Conservation (phyloP, 495 filamentous ascomycete genomes). For the Apiosordaria backusii region DNA sequence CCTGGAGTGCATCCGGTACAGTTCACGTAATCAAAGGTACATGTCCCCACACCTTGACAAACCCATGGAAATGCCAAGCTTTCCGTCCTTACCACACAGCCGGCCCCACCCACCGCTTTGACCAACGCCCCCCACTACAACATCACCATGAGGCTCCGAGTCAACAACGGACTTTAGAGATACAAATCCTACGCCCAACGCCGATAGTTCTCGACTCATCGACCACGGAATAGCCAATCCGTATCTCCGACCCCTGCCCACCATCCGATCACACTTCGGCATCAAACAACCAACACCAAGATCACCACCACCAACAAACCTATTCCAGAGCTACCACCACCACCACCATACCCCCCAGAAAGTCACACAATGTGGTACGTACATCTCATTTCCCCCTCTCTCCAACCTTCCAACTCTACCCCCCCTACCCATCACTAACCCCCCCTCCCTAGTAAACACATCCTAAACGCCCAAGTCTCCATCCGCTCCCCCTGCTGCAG, state of each 20-base stretch:
- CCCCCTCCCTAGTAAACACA: conserved; percentile 66
- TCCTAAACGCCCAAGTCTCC: conserved; percentile 95
- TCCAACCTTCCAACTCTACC: background rate
- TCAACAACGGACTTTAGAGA: too few relatives aligned
- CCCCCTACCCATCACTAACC: conserved; percentile 7
- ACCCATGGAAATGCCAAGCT: background rate
- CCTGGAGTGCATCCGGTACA: background rate
- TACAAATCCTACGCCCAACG: background rate
- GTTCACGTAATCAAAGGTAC: background rate
- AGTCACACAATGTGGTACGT: conserved; percentile 27
- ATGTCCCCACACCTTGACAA: background rate
- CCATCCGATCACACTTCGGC: background rate
- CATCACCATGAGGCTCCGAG: background rate
- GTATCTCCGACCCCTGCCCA: background rate
- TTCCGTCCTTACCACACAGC: too few relatives aligned
- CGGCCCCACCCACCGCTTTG: background rate
- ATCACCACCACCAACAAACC: background rate
- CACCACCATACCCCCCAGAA: too few relatives aligned
- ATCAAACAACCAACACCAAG: background rate
- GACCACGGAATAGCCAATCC: background rate
- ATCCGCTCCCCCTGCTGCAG: conserved; percentile 95
- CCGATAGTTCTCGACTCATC: background rate
- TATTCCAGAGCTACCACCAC: background rate
- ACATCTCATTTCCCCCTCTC: background rate
- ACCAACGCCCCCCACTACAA: background rate